Evolutionary conservation across 2,329 filamentous ascomycete species (phyloP).

Genomic region (Neofusicoccum umdonicola): DNA sequence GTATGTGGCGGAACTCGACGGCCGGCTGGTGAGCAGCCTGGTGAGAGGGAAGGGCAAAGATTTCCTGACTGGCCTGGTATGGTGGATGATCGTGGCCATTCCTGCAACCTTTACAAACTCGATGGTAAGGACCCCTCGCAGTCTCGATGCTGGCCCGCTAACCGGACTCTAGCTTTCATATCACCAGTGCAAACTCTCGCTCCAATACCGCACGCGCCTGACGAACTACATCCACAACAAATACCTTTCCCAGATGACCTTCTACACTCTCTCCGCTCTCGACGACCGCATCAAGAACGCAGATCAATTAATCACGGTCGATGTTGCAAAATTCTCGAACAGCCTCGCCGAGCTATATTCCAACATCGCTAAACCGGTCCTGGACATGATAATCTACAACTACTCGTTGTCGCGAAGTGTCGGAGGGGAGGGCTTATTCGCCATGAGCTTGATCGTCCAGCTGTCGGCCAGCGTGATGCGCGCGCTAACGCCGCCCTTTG

Average conservation of each 20-base stretch:
- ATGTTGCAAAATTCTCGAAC: constrained; percentile 94
- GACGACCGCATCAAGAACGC: constrained; percentile 99
- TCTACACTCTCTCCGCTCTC: constrained; percentile 91
- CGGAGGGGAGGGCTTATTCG: constrained; percentile 91
- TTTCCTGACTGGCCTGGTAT: constrained; percentile 82
- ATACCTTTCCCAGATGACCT: constrained; percentile 96
- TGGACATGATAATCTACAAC: constrained; percentile 97
- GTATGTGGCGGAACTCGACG: constrained; percentile 95
- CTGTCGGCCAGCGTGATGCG: constrained; percentile 91
- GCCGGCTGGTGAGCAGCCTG: constrained; percentile 84
- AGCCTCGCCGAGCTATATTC: constrained; percentile 93
- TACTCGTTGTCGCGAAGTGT: constrained; percentile 91
- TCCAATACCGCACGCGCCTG: constrained; percentile 88
- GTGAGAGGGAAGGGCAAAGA: constrained; percentile 89
- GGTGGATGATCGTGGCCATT: constrained; percentile 98
- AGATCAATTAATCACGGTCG: constrained; percentile 94
- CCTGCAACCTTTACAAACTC: constrained; percentile 98
- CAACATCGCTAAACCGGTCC: constrained; percentile 87
- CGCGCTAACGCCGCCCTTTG: constrained; percentile 90
- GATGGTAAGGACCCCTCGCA: constrained; percentile 62
- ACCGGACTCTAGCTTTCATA: constrained; percentile 70
- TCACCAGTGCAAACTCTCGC: constrained; percentile 89
- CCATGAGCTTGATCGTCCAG: constrained; percentile 93
- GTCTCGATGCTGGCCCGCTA: constrained; percentile 10
- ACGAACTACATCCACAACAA: constrained; percentile 95